A percentile compares a stretch with the other conserved stretches of the same genome.
These are phyloP conservation scores for Breynia disticha DNA, from an alignment of 441 rosid genomes.

Conservation along the genomic window DNA sequence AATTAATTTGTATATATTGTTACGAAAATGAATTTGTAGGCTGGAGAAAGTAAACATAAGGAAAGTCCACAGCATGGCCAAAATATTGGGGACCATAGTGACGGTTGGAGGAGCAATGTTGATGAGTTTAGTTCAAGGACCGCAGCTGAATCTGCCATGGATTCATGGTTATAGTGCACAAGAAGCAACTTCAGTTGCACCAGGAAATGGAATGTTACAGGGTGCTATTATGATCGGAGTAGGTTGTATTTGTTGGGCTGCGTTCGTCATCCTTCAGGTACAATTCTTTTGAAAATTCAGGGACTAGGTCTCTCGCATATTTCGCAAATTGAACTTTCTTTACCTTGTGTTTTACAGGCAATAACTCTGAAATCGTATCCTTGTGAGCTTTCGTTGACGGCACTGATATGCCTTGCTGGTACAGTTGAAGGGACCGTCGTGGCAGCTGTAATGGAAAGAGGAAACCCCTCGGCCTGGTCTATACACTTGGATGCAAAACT, in stretches of 20 bases:
- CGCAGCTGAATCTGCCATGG: constrained; percentile 42
- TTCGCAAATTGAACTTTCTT: neutral
- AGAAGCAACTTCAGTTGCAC: constrained; percentile 24
- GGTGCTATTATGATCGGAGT: constrained; percentile 58
- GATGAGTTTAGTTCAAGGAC: constrained; percentile 72
- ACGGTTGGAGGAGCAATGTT: constrained; percentile 89
- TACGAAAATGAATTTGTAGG: constrained; percentile 20
- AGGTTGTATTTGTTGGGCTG: constrained; percentile 67
- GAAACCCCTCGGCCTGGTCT: constrained; percentile 49
- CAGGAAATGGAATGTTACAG: constrained; percentile 39
- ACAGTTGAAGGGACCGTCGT: constrained; percentile 47
- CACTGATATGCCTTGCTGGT: constrained; percentile 67
- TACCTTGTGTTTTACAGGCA: constrained; percentile 28
- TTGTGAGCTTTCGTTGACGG: constrained; percentile 63
- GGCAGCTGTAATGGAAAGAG: constrained; percentile 51
- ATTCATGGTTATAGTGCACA: constrained; percentile 29
- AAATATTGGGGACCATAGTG: constrained; percentile 59
- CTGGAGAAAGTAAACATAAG: constrained; percentile 65
- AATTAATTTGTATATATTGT: no score
- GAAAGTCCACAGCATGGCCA: constrained; percentile 50
- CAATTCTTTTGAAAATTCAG: no score
- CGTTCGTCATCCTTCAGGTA: constrained; percentile 76
- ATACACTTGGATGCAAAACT: constrained; percentile 64
- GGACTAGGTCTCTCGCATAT: neutral
- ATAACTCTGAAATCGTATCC: constrained; percentile 61